phyloP scores from a whole-genome alignment of 148 eudicot species.

The Rhododendron henanense region DNA sequence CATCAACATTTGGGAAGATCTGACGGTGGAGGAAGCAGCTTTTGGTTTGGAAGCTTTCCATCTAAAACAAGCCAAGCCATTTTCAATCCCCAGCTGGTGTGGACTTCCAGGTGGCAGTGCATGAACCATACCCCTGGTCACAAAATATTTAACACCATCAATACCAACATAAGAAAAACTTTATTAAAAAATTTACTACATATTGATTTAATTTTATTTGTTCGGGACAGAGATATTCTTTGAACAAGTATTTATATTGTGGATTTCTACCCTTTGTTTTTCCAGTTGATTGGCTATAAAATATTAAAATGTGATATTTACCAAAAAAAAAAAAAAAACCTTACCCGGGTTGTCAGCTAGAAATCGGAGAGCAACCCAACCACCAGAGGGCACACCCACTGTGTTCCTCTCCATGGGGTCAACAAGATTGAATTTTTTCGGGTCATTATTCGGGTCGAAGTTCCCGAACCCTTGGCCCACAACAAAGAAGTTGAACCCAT shows the following conservation, averaged over 20 bases:
- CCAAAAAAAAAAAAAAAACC: background rate
- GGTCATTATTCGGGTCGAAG: constrained; percentile 23
- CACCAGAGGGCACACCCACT: constrained; percentile 33
- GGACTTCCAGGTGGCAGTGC: constrained; percentile 40
- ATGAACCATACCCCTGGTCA: constrained; percentile 34
- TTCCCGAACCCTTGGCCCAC: constrained; percentile 37
- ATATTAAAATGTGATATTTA: background rate
- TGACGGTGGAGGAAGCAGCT: constrained; percentile 34
- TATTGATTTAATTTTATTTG: too few relatives aligned
- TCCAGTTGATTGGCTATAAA: too few relatives aligned
- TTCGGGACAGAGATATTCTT: background rate
- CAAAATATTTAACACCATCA: background rate
- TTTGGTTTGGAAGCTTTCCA: constrained; percentile 36
- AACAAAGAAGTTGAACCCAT: constrained; percentile 31
- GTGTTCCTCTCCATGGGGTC: constrained; percentile 36
- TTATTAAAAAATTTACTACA: too few relatives aligned
- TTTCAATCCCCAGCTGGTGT: constrained; percentile 43
- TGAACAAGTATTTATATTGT: background rate
- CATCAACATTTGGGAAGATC: constrained; percentile 42
- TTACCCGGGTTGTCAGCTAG: constrained; percentile 35
- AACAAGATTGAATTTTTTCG: constrained; percentile 27
- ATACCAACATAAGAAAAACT: background rate
- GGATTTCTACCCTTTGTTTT: background rate
- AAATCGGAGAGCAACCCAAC: constrained; percentile 36
- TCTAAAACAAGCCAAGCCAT: constrained; percentile 46